Evolutionary conservation across 345 rosid genomes (phyloP), one percentile per base, ranked within the genome.

Genomic region (Raphanus sativus): DNA sequence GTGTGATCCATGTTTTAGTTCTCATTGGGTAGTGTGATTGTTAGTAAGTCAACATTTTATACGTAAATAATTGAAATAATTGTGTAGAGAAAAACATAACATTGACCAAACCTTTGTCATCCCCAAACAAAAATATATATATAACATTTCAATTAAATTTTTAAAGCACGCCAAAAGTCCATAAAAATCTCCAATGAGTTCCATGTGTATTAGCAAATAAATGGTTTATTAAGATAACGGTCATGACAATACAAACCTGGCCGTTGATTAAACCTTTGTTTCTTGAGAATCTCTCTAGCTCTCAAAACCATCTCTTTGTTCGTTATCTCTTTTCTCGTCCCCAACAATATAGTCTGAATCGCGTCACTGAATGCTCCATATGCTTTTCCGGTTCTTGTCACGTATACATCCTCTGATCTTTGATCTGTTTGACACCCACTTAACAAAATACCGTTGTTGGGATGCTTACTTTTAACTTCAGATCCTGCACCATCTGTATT

Each of bases 221-320:
- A 86, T n/a, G 85, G 60, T 54, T 71, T 65, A 45, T 83, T 77
- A 67, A 76, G 75, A 68, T 69, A 84, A 59, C 65, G 28, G 63
- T 85, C 85, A 54, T 77, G 55, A 66, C 90, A 86, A 79, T 86
- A 86, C 58, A 86, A 86, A 21, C 90, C 88, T 4, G 90, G 90
- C 69, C 65, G 82, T 79, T 86, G 90, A 45, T 71, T 78, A 81
- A 78, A 86, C n/a, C 69, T 75, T 5, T 80, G 84, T 15, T n/a
- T 76, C 84, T 81, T 81, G 48, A 86, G 83, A 76, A 77, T 16
- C 71, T 64, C 75, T 78, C 89, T 86, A 48, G 85, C 87, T 73
- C 28, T 76, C 73, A 67, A 0, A 62, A 86, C 87, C 59, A 79
- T 40, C 0, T 73, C 48, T 50, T 62, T 68, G 74, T 79, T 79